Evolutionary conservation across 2,329 filamentous ascomycete species (phyloP).

Genomic region (Proliferodiscus dingleyae): DNA sequence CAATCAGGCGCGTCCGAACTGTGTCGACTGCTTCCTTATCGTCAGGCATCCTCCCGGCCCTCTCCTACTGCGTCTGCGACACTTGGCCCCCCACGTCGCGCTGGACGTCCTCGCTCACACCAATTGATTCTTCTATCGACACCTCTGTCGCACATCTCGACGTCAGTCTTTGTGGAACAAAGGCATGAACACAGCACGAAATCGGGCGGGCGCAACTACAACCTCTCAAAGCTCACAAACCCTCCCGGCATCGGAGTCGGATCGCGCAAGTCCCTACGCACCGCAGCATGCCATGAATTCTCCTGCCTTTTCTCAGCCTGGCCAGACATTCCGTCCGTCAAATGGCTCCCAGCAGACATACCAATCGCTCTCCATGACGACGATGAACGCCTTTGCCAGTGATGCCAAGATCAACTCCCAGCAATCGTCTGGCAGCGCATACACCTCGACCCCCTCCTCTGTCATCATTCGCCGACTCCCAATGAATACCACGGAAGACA

Average conservation of each 20-base stretch:
- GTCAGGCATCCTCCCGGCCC: neutral
- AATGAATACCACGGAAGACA: conserved; percentile 48
- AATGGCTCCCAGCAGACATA: conserved; percentile 28
- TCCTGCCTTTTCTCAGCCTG: conserved; percentile 29
- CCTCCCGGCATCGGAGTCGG: conserved; percentile 13
- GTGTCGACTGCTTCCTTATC: conserved; percentile 3
- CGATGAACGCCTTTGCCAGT: conserved; percentile 27
- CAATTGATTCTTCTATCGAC: conserved; percentile 7
- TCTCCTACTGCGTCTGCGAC: conserved; percentile 1
- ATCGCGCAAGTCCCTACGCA: conserved; percentile 22
- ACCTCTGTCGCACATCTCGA: conserved; percentile 9
- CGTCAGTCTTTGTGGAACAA: conserved; percentile 16
- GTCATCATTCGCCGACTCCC: conserved; percentile 53
- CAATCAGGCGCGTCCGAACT: conserved; percentile 5
- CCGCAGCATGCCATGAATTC: conserved; percentile 34
- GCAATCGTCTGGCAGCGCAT: conserved; percentile 20
- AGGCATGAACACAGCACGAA: conserved; percentile 25
- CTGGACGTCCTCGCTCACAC: conserved; percentile 14
- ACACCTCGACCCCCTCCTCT: conserved; percentile 32
- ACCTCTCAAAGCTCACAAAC: conserved; percentile 14
- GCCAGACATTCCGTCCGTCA: conserved; percentile 27
- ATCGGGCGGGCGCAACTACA: conserved; percentile 18
- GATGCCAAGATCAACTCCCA: conserved; percentile 21
- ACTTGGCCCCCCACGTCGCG: conserved; percentile 10
- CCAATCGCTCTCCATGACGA: conserved; percentile 29